Evolutionary conservation across 768 basidiomycete genomes (phyloP), one percentile per base, ranked within the genome.

Genomic region (Nidularia pulvinata): DNA sequence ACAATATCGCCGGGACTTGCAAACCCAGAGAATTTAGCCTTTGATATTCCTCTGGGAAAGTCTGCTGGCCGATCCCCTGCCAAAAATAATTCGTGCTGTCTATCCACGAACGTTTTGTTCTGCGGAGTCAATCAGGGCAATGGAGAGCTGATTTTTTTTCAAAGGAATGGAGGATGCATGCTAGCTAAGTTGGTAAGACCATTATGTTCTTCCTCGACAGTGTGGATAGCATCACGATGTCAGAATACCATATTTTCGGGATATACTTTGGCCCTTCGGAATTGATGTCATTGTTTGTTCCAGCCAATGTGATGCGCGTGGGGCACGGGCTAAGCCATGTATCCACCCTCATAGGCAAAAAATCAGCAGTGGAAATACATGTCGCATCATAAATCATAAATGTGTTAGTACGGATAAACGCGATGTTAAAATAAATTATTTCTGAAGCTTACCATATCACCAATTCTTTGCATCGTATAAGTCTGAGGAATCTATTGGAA

Each of bases 221-320:
- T 55, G 48, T 69, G 68, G 11, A 69, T 54, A 19, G 63, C 65
- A 48, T 69, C 82, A 53, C 79, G 81, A 57, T 84, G 83, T 82
- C 85, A 87, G 65, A 82, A 85, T 2, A 85, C 82, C 67, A 83
- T 82, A 61, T 88, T 86, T 3, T 86, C 88, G 0, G 87, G 85
- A 42, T 71, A 68, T 7, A 89, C 85, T 49, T 19, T 19, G 19
- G 19, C 19, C 19, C 19, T 66, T 72, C 6, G 86, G 86, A 9
- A 86, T 69, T n/a, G 79, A 78, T 25, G 78, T 78, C 84, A 88
- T 86, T 7, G 82, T 83, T 36, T 75, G 62, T 1, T 75, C 71
- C 10, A 19, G 19, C 19, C 19, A 19, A 19, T 19, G 19, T 19
- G 19, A 19, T 19, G 19, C 19, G 19, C 9, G 45, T 9, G 9